A percentile compares a stretch with the other conserved stretches of the same genome.
phyloP scores from a whole-genome alignment of 2,329 filamentous ascomycete species.

The Exserohilum turcica region DNA sequence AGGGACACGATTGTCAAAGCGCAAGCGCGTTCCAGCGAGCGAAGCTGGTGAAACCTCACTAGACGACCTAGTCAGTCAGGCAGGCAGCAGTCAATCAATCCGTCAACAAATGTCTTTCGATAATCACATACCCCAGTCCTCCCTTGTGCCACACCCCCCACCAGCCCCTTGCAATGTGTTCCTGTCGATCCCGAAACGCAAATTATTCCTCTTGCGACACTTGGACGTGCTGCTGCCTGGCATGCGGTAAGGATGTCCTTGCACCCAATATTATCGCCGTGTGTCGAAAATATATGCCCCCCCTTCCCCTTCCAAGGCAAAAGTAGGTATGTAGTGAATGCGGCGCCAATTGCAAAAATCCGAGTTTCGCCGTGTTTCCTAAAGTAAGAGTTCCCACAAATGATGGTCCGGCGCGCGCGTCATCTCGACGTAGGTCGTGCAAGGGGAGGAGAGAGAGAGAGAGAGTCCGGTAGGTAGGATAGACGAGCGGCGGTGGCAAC shows the following conservation, averaged over 20 bases:
- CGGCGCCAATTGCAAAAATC: conserved; percentile 7
- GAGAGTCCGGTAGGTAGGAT: conserved; percentile 5
- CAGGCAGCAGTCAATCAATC: too few relatives aligned
- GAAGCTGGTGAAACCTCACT: conserved; percentile 8
- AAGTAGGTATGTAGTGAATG: background rate
- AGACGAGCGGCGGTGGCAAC: conserved; percentile 2
- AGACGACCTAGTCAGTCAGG: background rate
- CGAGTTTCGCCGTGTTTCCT: conserved; percentile 14
- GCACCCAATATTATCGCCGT: background rate
- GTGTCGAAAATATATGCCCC: conserved; percentile 2
- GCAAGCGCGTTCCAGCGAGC: conserved; percentile 8
- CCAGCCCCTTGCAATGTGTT: conserved; percentile 4
- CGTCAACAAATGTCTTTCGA: too few relatives aligned
- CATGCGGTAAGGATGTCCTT: conserved; percentile 16
- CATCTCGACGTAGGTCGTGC: conserved; percentile 13
- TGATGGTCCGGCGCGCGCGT: conserved; percentile 25
- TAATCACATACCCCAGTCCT: conserved; percentile 3
- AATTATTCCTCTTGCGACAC: conserved; percentile 10
- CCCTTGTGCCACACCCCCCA: conserved; percentile 4
- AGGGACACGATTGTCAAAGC: background rate
- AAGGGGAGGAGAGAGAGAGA: conserved; percentile 2
- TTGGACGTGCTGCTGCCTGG: conserved; percentile 21
- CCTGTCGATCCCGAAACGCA: conserved; percentile 25
- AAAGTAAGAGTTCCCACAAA: too few relatives aligned
- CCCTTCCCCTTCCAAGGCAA: too few relatives aligned